Evolutionary conservation across 495 filamentous ascomycete species (phyloP), one percentile per base, ranked within the genome.

Genomic region (Tuber indicum): DNA sequence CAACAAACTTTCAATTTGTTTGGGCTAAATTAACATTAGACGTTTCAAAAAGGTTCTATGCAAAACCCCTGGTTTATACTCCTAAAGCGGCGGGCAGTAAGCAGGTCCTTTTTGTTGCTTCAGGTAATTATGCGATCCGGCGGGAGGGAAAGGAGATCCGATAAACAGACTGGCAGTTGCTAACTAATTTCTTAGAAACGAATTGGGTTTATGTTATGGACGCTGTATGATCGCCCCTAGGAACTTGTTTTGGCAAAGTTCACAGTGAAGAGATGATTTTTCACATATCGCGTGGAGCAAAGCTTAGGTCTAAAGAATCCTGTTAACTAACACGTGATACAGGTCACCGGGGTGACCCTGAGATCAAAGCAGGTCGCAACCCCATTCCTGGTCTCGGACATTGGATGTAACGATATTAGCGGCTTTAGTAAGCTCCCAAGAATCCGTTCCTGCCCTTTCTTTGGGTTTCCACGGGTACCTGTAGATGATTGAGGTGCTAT

Each of bases 41-140:
- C 47, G 39, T 62, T 17, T 39, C 41, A 44, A 46, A 81, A 75
- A 76, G 66, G 74, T 86, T 84, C 75, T 87, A 84, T 74, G 84
- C 86, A 23, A 84, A 85, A 69, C 85, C 86, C n/a, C 77, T 87
- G 62, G 83, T 85, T 5, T 87, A 86, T 73, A 86, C 86, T 3
- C 82, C 82, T 6, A 76, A 74, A 44, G 71, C 75, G 26, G 75
- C 76, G 41, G 84, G 82, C n/a, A 81, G 81, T 14, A 74, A 72
- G 12, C 85, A 87, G 75, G 72, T 86, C 70, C 77, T 87, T 36
- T 85, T 87, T 75, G 73, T 84, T 42, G 86, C 86, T 19, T 86
- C 86, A 44, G 82, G 84, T 36, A 81, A 39, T 45, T 66, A 66
- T 66, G 26, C 58, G 26, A 36, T 26, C 26, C 12, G 7, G 58